Evolutionary conservation across 352 stramenopile genomes (phyloP).

Genomic region (Pythium rhizo-oryzae): DNA sequence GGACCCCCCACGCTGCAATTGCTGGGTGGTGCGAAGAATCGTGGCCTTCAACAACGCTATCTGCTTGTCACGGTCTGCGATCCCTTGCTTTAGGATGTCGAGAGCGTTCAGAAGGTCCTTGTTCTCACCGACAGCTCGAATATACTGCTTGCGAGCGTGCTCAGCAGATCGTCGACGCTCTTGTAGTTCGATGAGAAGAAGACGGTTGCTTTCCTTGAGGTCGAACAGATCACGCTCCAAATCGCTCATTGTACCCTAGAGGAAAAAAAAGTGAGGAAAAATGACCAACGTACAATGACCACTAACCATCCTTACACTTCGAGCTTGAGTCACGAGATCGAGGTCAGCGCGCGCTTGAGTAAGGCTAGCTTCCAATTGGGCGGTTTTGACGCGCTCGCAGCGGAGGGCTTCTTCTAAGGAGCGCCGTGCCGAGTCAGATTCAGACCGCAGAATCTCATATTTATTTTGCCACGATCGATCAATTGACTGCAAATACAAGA

Average conservation of each 20-base stretch:
- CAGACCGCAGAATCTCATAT: conserved; percentile 29
- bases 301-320: conserved; percentile 29
- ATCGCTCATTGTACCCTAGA: conserved; percentile 29
- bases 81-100: conserved; percentile 64
- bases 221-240: conserved; percentile 45
- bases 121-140: conserved; percentile 59
- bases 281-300: neutral
- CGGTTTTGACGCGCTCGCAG: conserved; percentile 36
- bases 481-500: conserved; percentile 15
- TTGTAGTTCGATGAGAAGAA: conserved; percentile 64
- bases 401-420: conserved; percentile 50
- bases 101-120: conserved; percentile 65
- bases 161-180: conserved; percentile 53
- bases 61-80: conserved; percentile 65
- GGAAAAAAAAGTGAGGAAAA: neutral
- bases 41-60: conserved; percentile 61
- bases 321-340: conserved; percentile 32
- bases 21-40: conserved; percentile 52
- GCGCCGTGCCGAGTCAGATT: conserved; percentile 45
- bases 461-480: conserved; percentile 28
- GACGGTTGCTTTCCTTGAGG: conserved; percentile 67
- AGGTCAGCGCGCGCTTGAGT: conserved; percentile 37
- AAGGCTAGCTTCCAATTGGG: conserved; percentile 40
- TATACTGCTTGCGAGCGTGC: conserved; percentile 62
- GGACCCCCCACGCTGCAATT: conserved; percentile 52